Evolutionary conservation across 352 stramenopile genomes (phyloP), one percentile per base, ranked within the genome.

Genomic region (Phytopythium sindhum): DNA sequence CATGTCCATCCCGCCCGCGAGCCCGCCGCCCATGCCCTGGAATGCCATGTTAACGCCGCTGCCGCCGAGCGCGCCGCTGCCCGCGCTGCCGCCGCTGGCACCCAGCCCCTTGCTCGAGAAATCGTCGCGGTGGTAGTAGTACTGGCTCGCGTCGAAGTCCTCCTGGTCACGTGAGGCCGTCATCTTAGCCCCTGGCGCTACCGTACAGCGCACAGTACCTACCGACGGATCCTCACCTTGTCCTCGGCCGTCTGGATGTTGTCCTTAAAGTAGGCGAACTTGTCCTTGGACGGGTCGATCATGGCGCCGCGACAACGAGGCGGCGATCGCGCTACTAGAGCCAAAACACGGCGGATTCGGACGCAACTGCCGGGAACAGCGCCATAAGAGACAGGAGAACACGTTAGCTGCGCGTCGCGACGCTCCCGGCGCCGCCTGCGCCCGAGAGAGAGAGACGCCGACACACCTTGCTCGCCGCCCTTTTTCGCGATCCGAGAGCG

Each of bases 211-310:
- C 19, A 19, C 17, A 21, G 14, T 7, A 10, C 17, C 2, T 1
- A 6, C 14, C 19, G 17, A 19, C 2, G 19, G 41, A n/a, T 17
- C 42, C 63, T 42, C 52, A 91, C 86, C 80, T 95, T 91, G 66
- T 95, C 86, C 70, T 95, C 86, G 26, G 84, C 84, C 5, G 84
- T 95, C 75, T 95, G 86, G 69, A 95, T 92, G 66, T 95, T 95
- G 69, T 95, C 84, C 73, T 95, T 95, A 68, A 95, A 95, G 73
- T 95, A 95, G 1, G 86, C 86, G 65, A 95, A 89, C 67, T 93
- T 93, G 75, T 95, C 86, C 65, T 95, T 95, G 28, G 83, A 95
- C 57, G 86, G 86, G 65, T 95, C 86, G 62, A 95, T 91, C 84
- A 93, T 93, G 51, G 57, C 17, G 56, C 29, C 55, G 23, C 15